phyloP scores from a whole-genome alignment of 2,329 filamentous ascomycete genomes.

The Grosmannia clavigera region DNA sequence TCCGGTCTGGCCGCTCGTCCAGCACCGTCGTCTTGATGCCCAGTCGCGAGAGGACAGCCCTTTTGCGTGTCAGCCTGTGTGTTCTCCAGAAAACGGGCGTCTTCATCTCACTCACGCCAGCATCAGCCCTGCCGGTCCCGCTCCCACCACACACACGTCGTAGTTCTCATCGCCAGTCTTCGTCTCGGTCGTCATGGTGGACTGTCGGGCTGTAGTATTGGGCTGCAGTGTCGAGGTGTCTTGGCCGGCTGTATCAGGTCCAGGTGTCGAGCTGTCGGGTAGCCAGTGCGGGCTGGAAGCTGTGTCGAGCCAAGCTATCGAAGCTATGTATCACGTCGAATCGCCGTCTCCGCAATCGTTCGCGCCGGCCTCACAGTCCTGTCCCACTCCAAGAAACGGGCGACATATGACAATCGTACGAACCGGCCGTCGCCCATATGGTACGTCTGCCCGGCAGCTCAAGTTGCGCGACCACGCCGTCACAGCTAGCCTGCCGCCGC shows the following conservation, averaged over 20 bases:
- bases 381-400: not conserved
- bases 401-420: conserved; percentile 1
- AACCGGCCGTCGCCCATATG: not conserved
- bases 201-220: not conserved
- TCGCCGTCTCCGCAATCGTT: not conserved
- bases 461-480: not conserved
- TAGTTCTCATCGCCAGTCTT: not conserved
- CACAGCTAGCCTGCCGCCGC: not conserved
- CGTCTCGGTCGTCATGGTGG: not conserved
- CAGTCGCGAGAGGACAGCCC: conserved; percentile 34
- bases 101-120: conserved; percentile 16
- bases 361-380: not conserved
- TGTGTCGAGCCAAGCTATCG: no score
- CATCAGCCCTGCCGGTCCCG: conserved; percentile 26
- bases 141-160: conserved; percentile 16
- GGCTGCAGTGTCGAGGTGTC: not conserved
- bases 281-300: no score
- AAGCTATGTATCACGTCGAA: no score
- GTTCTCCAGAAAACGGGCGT: not conserved
- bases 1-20: conserved; percentile 45
- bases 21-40: conserved; percentile 43
- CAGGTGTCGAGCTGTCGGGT: no score
- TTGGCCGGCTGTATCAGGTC: no score
- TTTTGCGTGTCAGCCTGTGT: not conserved
- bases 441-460: not conserved